Conservation (phyloP, 1,284 basidiomycete genomes). For the Trichosporon sp. region DNA sequence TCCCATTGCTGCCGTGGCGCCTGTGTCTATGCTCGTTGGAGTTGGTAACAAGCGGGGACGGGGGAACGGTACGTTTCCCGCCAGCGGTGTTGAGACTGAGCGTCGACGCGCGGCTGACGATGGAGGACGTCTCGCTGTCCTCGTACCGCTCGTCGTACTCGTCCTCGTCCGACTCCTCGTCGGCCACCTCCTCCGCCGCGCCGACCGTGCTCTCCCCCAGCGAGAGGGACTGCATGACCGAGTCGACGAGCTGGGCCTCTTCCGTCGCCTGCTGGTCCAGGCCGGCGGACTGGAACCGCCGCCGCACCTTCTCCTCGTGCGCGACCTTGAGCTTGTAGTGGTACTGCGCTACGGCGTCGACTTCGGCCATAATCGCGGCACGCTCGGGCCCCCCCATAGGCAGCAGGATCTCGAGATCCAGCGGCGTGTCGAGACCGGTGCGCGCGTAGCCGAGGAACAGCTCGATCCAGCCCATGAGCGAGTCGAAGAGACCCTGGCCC, state of each 20-base stretch:
- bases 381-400: constrained; percentile 78
- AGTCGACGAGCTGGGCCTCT: constrained; percentile 74
- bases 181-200: constrained; percentile 76
- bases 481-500: constrained; percentile 90
- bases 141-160: constrained; percentile 58
- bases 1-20: constrained; percentile 14
- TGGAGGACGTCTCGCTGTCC: constrained; percentile 15
- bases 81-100: neutral
- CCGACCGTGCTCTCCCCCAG: constrained; percentile 75
- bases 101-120: constrained; percentile 12
- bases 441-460: constrained; percentile 88
- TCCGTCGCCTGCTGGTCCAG: constrained; percentile 68
- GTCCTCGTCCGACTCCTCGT: constrained; percentile 68
- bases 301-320: constrained; percentile 82
- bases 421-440: constrained; percentile 70
- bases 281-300: constrained; percentile 65
- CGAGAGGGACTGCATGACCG: constrained; percentile 74
- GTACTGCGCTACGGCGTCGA: constrained; percentile 82
- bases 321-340: constrained; percentile 89
- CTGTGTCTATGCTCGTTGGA: neutral
- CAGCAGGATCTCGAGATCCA: constrained; percentile 83
- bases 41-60: neutral
- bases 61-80: neutral
- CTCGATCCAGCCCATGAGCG: constrained; percentile 96
- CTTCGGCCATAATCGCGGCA: constrained; percentile 72